Percentiles rank a stretch among this genome's conserved stretches.
Conservation (phyloP, 2,329 filamentous ascomycete genomes). For the Rasamsonia emersonii region DNA sequence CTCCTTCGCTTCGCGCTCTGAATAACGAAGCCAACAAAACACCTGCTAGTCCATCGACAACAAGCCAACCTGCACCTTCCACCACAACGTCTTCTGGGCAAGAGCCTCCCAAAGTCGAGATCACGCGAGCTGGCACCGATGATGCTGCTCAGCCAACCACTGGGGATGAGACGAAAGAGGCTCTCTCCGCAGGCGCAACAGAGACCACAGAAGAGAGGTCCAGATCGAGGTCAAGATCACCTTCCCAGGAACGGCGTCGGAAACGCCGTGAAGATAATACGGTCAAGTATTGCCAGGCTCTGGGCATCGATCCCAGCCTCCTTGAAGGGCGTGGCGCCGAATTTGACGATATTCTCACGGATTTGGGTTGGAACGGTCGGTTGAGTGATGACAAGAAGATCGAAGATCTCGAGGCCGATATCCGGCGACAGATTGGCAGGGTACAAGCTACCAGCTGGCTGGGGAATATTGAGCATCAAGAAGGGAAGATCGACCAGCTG, state of each 20-base stretch:
- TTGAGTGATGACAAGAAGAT: slow-evolving; percentile 66
- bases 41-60: slow-evolving; percentile 17
- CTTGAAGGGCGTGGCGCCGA: slow-evolving; percentile 69
- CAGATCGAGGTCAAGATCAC: slow-evolving; percentile 25
- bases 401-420: slow-evolving; percentile 70
- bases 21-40: slow-evolving; percentile 31
- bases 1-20: slow-evolving; percentile 47
- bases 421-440: slow-evolving; percentile 80
- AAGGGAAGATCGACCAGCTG: slow-evolving; percentile 80
- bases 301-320: slow-evolving; percentile 70
- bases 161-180: slow-evolving; percentile 14
- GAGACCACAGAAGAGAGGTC: slow-evolving; percentile 14
- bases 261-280: slow-evolving; percentile 64
- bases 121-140: slow-evolving; percentile 27
- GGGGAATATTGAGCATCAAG: slow-evolving; percentile 71
- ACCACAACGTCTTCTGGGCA: slow-evolving; percentile 8
- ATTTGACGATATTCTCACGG: slow-evolving; percentile 72
- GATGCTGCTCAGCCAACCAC: slow-evolving; percentile 18
- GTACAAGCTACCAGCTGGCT: slow-evolving; percentile 92
- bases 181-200: slow-evolving; percentile 1
- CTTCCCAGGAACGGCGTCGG: slow-evolving; percentile 46
- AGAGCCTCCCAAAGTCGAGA: slow-evolving; percentile 29
- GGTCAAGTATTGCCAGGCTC: slow-evolving; percentile 63
- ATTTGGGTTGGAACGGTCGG: slow-evolving; percentile 81
- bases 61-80: slow-evolving; percentile 8